Evolutionary conservation across 306 rosid genomes (phyloP).

Genomic region (Geum urbanum): DNA sequence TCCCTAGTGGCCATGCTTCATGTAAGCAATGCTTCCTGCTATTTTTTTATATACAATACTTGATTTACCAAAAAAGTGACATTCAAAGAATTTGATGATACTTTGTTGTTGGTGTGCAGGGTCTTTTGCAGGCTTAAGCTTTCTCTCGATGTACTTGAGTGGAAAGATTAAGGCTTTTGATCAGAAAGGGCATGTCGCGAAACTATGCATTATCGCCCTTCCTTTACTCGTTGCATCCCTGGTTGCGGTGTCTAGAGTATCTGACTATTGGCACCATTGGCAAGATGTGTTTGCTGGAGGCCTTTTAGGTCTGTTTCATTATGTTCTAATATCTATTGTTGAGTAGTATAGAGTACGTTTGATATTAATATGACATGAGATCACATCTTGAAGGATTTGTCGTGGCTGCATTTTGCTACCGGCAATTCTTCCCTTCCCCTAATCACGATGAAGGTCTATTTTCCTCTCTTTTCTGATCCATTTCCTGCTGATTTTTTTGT

Average conservation of each 20-base stretch:
- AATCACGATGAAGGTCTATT: slow-evolving; percentile 50
- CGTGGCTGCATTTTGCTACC: slow-evolving; percentile 73
- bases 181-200: slow-evolving; percentile 71
- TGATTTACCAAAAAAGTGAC: background rate
- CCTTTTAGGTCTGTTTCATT: slow-evolving; percentile 48
- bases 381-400: slow-evolving; percentile 56
- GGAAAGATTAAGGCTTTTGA: slow-evolving; percentile 86
- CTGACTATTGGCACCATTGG: slow-evolving; percentile 99
- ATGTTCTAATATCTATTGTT: background rate
- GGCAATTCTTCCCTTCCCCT: slow-evolving; percentile 84
- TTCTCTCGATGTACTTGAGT: slow-evolving; percentile 64
- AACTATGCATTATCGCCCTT: slow-evolving; percentile 64
- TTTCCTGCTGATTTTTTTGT: background rate
- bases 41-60: too few species aligned
- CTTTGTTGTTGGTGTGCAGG: slow-evolving; percentile 36
- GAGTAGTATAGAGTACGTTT: background rate
- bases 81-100: background rate
- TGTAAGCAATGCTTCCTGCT: slow-evolving; percentile 50
- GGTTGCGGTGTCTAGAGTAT: slow-evolving; percentile 75
- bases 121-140: slow-evolving; percentile 93
- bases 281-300: slow-evolving; percentile 87
- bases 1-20: slow-evolving; percentile 94
- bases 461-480: background rate
- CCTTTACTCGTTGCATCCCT: slow-evolving; percentile 76
- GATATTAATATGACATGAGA: background rate